phyloP scores from a whole-genome alignment of 2,329 filamentous ascomycete species.

The Pezicula neosporulosa region DNA sequence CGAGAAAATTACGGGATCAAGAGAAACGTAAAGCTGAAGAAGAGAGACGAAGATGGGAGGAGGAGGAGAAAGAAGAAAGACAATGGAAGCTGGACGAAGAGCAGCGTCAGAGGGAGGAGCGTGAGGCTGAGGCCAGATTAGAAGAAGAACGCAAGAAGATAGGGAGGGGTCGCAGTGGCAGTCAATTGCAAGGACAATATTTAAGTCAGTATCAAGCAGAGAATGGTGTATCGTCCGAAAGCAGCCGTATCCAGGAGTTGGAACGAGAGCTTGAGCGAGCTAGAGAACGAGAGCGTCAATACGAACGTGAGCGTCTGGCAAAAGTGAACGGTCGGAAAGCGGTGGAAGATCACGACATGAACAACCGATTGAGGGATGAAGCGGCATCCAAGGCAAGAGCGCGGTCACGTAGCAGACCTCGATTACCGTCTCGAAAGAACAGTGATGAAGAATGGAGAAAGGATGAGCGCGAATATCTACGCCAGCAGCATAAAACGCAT shows the following conservation, averaged over 20 bases:
- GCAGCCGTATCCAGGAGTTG: constrained; percentile 71
- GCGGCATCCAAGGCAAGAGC: constrained; percentile 5
- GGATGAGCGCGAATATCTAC: constrained; percentile 50
- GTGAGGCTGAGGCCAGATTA: constrained; percentile 64
- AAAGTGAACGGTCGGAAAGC: constrained; percentile 26
- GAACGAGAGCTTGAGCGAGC: constrained; percentile 70
- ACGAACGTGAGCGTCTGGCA: constrained; percentile 57
- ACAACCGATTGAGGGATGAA: constrained; percentile 23
- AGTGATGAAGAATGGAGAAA: constrained; percentile 42
- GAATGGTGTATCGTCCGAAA: constrained; percentile 53
- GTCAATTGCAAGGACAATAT: constrained; percentile 75
- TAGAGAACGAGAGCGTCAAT: constrained; percentile 62
- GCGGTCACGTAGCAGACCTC: constrained; percentile 11
- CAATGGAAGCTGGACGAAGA: constrained; percentile 78
- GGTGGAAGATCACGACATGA: constrained; percentile 25
- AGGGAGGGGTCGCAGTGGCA: constrained; percentile 58
- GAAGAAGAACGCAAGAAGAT: constrained; percentile 60
- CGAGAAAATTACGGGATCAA: constrained; percentile 53
- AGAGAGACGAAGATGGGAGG: constrained; percentile 72
- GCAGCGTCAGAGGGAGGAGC: constrained; percentile 66
- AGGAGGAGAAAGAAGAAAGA: constrained; percentile 75
- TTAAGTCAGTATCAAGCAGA: constrained; percentile 83
- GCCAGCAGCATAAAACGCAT: constrained; percentile 34
- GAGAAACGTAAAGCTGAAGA: constrained; percentile 58
- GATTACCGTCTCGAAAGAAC: constrained; percentile 17